Evolutionary conservation across 1,284 basidiomycete genomes (phyloP).

Genomic region (Pseudozyma sp.): DNA sequence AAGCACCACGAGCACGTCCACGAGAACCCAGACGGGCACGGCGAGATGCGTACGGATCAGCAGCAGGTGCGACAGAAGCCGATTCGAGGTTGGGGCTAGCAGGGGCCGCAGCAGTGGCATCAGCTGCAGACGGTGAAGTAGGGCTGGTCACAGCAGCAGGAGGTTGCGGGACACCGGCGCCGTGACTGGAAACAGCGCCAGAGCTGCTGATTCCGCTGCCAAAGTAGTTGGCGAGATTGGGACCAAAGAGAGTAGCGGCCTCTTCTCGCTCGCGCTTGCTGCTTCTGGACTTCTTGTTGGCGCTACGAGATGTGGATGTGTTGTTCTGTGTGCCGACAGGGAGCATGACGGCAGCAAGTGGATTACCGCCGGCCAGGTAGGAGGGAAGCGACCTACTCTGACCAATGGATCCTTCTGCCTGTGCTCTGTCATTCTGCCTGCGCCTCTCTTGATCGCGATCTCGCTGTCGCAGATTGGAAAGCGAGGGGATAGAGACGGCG

Average conservation of each 20-base stretch:
- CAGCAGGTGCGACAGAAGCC: conserved; percentile 2
- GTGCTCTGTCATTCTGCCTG: conserved; percentile 23
- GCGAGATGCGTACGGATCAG: conserved; percentile 25
- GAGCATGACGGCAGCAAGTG: conserved; percentile 21
- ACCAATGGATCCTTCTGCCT: conserved; percentile 4
- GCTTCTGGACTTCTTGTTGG: conserved; percentile 32
- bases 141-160: conserved; percentile 18
- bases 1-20: conserved; percentile 58
- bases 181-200: conserved; percentile 46
- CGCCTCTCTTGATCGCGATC: conserved; percentile 47
- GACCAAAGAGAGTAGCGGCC: conserved; percentile 59
- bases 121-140: conserved; percentile 16
- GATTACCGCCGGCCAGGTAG: conserved; percentile 12
- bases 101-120: neutral
- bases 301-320: conserved; percentile 9
- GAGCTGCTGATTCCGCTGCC: conserved; percentile 52
- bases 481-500: conserved; percentile 33
- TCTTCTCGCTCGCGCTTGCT: conserved; percentile 57
- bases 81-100: conserved; percentile 6
- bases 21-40: conserved; percentile 54
- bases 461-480: conserved; percentile 46
- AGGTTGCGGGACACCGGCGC: conserved; percentile 24
- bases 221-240: conserved; percentile 62
- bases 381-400: conserved; percentile 3
- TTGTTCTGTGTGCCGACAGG: conserved; percentile 1